A percentile compares a stretch with the other conserved stretches of the same genome.
Conservation (phyloP, 2,329 filamentous ascomycete species). For the Penicillium sp. region DNA sequence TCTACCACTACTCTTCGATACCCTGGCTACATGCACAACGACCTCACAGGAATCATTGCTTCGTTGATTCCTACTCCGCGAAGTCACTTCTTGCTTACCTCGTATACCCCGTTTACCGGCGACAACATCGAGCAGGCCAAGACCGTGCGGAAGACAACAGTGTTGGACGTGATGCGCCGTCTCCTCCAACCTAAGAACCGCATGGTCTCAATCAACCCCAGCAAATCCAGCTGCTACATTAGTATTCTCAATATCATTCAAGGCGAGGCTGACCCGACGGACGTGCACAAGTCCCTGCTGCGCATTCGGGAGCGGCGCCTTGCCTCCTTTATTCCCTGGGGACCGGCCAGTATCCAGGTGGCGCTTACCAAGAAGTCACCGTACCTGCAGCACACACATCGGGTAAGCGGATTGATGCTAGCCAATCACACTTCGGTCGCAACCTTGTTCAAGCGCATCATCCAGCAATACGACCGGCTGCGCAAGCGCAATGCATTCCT, state of each 20-base stretch:
- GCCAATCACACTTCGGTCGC: slow-evolving; percentile 97
- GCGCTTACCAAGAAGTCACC: slow-evolving; percentile 94
- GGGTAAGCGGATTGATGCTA: slow-evolving; percentile 93
- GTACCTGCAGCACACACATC: slow-evolving; percentile 87
- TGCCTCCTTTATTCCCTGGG: slow-evolving; percentile 97
- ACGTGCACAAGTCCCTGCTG: slow-evolving; percentile 94
- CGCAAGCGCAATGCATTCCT: slow-evolving; percentile 95
- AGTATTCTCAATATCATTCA: slow-evolving; percentile 98
- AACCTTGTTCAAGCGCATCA: slow-evolving; percentile 90
- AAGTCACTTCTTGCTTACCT: slow-evolving; percentile 97
- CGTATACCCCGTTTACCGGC: slow-evolving; percentile 95
- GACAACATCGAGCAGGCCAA: slow-evolving; percentile 96
- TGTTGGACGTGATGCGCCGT: slow-evolving; percentile 93
- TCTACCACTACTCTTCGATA: slow-evolving; percentile 95
- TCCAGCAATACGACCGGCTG: slow-evolving; percentile 87
- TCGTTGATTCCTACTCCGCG: slow-evolving; percentile 93
- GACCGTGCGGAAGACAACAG: slow-evolving; percentile 95
- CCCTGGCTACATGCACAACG: slow-evolving; percentile 99
- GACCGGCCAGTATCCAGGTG: slow-evolving; percentile 94
- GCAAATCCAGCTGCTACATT: slow-evolving; percentile 98
- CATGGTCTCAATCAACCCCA: slow-evolving; percentile 94
- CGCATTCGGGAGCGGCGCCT: slow-evolving; percentile 90
- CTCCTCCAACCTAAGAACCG: slow-evolving; percentile 96
- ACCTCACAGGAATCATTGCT: slow-evolving; percentile 92
- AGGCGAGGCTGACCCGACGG: slow-evolving; percentile 94